Percentiles rank a stretch among this genome's conserved stretches.
These are phyloP conservation scores for Phytophthora syringae DNA, from an alignment of 352 stramenopile genomes.

Conservation along the genomic window DNA sequence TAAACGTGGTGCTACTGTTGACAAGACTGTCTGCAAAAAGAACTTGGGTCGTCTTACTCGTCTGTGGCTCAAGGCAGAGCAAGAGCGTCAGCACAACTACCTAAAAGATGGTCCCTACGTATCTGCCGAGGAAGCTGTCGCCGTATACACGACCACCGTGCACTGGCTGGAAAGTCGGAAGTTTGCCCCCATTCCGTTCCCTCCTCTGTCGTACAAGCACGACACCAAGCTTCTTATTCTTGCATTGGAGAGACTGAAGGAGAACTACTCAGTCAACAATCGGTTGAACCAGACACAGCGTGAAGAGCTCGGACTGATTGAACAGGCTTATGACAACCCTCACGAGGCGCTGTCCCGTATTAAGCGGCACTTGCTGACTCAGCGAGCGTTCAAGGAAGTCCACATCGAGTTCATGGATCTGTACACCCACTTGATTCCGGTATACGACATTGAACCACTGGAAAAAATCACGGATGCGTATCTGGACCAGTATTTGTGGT, in stretches of 20 bases:
- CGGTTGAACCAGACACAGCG: conserved; percentile 97
- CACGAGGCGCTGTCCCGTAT: conserved; percentile 98
- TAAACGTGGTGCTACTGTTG: conserved; percentile 98
- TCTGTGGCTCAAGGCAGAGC: conserved; percentile 99
- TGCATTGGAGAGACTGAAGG: conserved; percentile 98
- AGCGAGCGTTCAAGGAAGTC: conserved; percentile 99
- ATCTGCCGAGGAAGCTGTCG: conserved; percentile 98
- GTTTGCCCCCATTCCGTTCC: conserved; percentile 99
- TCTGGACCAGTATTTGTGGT: conserved; percentile 99
- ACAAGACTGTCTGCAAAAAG: conserved; percentile 99
- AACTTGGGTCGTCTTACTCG: conserved; percentile 98
- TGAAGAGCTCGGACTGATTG: conserved; percentile 99
- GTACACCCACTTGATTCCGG: conserved; percentile 98
- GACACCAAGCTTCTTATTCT: conserved; percentile 99
- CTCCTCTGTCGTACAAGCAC: conserved; percentile 99
- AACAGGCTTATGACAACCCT: conserved; percentile 99
- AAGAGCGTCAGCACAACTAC: conserved; percentile 99
- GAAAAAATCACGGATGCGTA: conserved; percentile 99
- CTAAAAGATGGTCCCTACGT: conserved; percentile 99
- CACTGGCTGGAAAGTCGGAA: conserved; percentile 99
- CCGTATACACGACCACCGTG: conserved; percentile 99
- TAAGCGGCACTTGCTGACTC: conserved; percentile 99
- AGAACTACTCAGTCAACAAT: conserved; percentile 98
- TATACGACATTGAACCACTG: conserved; percentile 99
- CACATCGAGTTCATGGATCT: conserved; percentile 99